phyloP scores from a whole-genome alignment of 2,329 filamentous ascomycete species.

The Aspergillus unguis region DNA sequence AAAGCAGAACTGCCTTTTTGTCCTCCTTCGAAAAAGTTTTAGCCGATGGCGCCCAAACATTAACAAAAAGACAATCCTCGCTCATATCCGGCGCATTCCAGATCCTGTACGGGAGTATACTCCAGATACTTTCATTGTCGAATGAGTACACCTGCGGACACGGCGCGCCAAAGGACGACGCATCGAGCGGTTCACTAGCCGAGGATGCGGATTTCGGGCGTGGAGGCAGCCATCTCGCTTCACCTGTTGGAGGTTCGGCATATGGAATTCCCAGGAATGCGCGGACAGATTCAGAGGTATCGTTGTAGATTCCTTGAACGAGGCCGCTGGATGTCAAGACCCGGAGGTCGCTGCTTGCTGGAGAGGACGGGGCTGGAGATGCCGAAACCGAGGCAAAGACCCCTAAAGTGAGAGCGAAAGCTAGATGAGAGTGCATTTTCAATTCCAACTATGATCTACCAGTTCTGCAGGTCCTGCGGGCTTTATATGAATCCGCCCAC shows the following conservation, averaged over 20 bases:
- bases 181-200: constrained; percentile 24
- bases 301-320: constrained; percentile 18
- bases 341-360: background rate
- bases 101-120: constrained; percentile 15
- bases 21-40: background rate
- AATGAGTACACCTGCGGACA: constrained; percentile 12
- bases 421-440: too few species aligned
- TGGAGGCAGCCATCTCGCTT: constrained; percentile 42
- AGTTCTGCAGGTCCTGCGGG: too few species aligned
- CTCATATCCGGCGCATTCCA: constrained; percentile 11
- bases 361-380: background rate
- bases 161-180: constrained; percentile 21
- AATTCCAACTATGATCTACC: too few species aligned
- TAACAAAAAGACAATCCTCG: constrained; percentile 20
- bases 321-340: constrained; percentile 17
- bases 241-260: constrained; percentile 42
- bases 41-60: constrained; percentile 17
- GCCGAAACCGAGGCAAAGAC: background rate
- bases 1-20: constrained; percentile 17
- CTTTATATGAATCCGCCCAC: too few species aligned
- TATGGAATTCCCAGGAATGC: constrained; percentile 48
- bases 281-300: constrained; percentile 13
- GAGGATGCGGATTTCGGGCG: constrained; percentile 7
- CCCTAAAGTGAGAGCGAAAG: background rate
- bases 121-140: constrained; percentile 11